Evolutionary conservation across 306 rosid species (phyloP).

Genomic region (Pueraria montana): DNA sequence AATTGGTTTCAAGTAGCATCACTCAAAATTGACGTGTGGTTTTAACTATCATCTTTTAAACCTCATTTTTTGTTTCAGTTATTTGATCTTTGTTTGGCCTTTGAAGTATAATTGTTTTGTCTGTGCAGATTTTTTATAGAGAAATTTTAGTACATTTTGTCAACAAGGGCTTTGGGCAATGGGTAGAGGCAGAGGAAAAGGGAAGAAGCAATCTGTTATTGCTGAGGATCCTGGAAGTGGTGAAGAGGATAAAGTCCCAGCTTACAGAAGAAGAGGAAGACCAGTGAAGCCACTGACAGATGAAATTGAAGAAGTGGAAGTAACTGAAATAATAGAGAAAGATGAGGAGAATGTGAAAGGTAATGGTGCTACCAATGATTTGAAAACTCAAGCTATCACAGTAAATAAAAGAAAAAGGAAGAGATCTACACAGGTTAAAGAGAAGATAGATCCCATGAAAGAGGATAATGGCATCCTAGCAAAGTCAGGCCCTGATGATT

Average conservation of each 20-base stretch:
- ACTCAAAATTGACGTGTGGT: neutral
- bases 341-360: slow-evolving; percentile 60
- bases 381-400: slow-evolving; percentile 55
- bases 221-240: slow-evolving; percentile 66
- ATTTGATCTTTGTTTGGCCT: slow-evolving; percentile 33
- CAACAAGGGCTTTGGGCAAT: slow-evolving; percentile 48
- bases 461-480: slow-evolving; percentile 59
- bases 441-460: slow-evolving; percentile 57
- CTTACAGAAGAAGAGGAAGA: slow-evolving; percentile 69
- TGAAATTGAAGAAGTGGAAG: slow-evolving; percentile 63
- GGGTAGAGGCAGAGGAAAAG: slow-evolving; percentile 84
- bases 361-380: slow-evolving; percentile 51
- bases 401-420: slow-evolving; percentile 72
- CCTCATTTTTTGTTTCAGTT: slow-evolving; percentile 40
- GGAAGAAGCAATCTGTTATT: slow-evolving; percentile 66
- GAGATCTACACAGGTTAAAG: slow-evolving; percentile 62
- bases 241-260: slow-evolving; percentile 66
- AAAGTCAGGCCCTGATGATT: slow-evolving; percentile 57
- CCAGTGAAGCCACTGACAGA: slow-evolving; percentile 63
- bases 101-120: slow-evolving; percentile 42
- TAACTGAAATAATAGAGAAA: slow-evolving; percentile 58
- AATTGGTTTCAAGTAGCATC: slow-evolving; percentile 34
- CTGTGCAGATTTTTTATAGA: slow-evolving; percentile 50
- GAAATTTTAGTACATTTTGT: slow-evolving; percentile 41
- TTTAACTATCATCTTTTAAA: slow-evolving; percentile 36